Base-by-base conservation (phyloP, 169 alveolate species). In the Eimeria acervulina region DNA sequence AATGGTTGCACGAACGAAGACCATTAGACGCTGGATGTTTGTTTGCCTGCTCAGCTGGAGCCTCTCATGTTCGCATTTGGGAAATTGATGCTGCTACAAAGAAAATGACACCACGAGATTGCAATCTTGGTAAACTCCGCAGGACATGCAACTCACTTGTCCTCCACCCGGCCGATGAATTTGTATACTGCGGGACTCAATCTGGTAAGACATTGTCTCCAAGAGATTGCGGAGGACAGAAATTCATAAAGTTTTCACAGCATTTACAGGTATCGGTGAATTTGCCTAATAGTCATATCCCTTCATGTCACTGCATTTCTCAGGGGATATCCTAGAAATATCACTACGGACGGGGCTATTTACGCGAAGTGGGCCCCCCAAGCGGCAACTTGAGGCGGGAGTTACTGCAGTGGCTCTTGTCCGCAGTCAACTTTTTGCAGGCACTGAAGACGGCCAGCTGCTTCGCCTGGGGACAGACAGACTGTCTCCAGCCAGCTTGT, bases 391-490 rank as follows among this genome's bases (percentile, higher is more conserved):
- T 93, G 96, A 98, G 74, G 97, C 96, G 92, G 99, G 99, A 40
- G 97, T 98, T 70, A 98, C 98, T 63, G 96, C 98, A 81, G 97
- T 98, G 51, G 98, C 98, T 42, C 95, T 97, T 61, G 91, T 98
- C 38, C 98, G 98, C 55, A 98, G 99, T 47, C 99, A 98, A 89
- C 94, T 99, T 63, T 93, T 99, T 87, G 97, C 98, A n/a, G 99
- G 99, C 17, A 98, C 99, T 6, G 99, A 98, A 76, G 99, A 98
- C 80, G 99, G 99, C 36, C 95, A 98, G 31, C 74, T 98, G 74
- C 98, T 98, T 51, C 98, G 98, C 91, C 90, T 98, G 33, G 98
- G 98, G 13, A 90, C 96, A 15, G 81, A 87, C 55, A 83, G 93
- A 92, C 94, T 95, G 96, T 42, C 97, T 94, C 93, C 94, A 96